Evolutionary conservation across 2,329 filamentous ascomycete species (phyloP).

Genomic region (Sclerotinia spermophila): DNA sequence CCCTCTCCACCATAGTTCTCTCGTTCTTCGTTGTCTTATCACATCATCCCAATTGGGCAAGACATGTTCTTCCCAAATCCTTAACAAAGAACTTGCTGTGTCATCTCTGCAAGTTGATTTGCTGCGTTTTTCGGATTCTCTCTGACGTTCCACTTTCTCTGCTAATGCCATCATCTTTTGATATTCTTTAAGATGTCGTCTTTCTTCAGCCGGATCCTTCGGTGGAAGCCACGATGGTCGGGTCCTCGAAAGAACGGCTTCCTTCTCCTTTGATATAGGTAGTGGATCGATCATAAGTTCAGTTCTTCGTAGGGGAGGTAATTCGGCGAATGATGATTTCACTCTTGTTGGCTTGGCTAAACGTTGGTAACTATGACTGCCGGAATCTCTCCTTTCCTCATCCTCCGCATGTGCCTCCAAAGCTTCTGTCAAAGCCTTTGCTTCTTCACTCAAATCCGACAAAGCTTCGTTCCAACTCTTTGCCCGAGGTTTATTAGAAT

Average conservation of each 20-base stretch:
- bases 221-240: constrained; percentile 81
- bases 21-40: constrained; percentile 63
- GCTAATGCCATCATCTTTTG: constrained; percentile 74
- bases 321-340: constrained; percentile 64
- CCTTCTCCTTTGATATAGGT: constrained; percentile 81
- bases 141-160: constrained; percentile 56
- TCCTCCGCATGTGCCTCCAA: constrained; percentile 75
- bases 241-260: constrained; percentile 75
- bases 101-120: constrained; percentile 53
- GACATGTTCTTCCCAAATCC: constrained; percentile 73
- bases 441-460: constrained; percentile 66
- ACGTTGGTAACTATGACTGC: constrained; percentile 37
- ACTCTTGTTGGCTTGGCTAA: constrained; percentile 47
- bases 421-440: constrained; percentile 71
- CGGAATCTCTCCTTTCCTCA: constrained; percentile 47
- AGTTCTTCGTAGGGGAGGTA: constrained; percentile 53
- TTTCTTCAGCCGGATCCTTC: constrained; percentile 87
- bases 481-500: constrained; percentile 50
- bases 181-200: constrained; percentile 79
- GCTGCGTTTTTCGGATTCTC: constrained; percentile 50
- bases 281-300: constrained; percentile 83
- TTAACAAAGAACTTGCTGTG: constrained; percentile 51
- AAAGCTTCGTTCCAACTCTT: constrained; percentile 74
- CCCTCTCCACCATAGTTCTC: constrained; percentile 80
- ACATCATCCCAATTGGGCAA: constrained; percentile 72